These are phyloP conservation scores for Gnetum montanum DNA, from an alignment of 75 land plant genomes.

Conservation along the genomic window DNA sequence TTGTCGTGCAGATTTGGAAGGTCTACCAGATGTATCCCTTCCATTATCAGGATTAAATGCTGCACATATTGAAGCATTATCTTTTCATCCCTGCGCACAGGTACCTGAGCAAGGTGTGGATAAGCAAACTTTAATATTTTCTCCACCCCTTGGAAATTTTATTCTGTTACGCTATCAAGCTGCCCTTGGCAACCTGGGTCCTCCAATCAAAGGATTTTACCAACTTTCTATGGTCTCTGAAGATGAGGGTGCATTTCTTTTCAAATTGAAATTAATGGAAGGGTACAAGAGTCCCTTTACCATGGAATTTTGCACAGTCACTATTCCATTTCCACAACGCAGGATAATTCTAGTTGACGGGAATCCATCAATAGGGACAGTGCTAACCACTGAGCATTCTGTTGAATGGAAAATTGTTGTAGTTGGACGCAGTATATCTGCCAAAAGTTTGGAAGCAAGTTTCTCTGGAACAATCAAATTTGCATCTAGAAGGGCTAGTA, in stretches of 20 bases:
- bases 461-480: slow-evolving; percentile 89
- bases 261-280: slow-evolving; percentile 78
- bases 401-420: slow-evolving; percentile 92
- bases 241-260: slow-evolving; percentile 93
- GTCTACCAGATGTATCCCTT: slow-evolving; percentile 83
- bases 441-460: slow-evolving; percentile 80
- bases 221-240: slow-evolving; percentile 99
- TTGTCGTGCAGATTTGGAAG: slow-evolving; percentile 94
- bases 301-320: slow-evolving; percentile 85
- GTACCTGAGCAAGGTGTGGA: slow-evolving; percentile 79
- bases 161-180: slow-evolving; percentile 69
- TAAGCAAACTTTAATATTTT: slow-evolving; percentile 74
- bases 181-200: slow-evolving; percentile 31
- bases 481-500: slow-evolving; percentile 38
- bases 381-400: slow-evolving; percentile 68
- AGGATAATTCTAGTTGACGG: slow-evolving; percentile 72
- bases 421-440: slow-evolving; percentile 51
- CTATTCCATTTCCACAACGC: slow-evolving; percentile 83
- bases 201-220: slow-evolving; percentile 92
- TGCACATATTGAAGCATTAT: slow-evolving; percentile 53
- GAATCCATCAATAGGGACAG: slow-evolving; percentile 80
- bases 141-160: slow-evolving; percentile 91
- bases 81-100: slow-evolving; percentile 94
- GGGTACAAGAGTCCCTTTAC: slow-evolving; percentile 71
- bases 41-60: slow-evolving; percentile 53